Conservation (phyloP, 139 green algal genomes). For the Volvox africanus region DNA sequence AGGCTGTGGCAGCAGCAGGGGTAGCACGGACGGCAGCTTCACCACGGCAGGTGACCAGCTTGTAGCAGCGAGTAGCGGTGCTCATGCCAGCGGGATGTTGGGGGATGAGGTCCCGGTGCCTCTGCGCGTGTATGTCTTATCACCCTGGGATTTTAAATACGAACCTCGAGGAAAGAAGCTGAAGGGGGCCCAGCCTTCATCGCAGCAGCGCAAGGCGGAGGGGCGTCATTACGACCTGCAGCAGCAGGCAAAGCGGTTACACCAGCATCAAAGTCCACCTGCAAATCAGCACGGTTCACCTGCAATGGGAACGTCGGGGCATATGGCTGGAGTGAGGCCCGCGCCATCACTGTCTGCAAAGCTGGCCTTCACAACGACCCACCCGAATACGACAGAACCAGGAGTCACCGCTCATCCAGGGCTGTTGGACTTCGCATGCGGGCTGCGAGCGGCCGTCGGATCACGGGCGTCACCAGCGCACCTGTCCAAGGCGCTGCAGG, state of each 20-base stretch:
- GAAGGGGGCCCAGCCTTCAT: background rate
- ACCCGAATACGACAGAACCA: background rate
- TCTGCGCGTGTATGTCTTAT: background rate
- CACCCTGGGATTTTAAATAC: conserved; percentile 29
- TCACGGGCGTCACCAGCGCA: background rate
- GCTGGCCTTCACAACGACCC: background rate
- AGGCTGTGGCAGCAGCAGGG: background rate
- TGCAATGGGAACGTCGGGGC: no score
- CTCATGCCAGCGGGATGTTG: background rate
- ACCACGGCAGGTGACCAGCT: no score
- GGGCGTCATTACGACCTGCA: background rate
- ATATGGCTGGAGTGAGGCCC: background rate
- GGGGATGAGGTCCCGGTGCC: background rate
- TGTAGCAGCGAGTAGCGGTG: background rate
- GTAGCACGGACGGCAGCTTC: no score
- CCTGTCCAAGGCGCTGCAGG: background rate
- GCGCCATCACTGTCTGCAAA: background rate
- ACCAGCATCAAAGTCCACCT: background rate
- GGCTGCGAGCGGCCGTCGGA: background rate
- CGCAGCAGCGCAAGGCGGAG: background rate
- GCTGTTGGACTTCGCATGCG: background rate
- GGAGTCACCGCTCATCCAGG: background rate
- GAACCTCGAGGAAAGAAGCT: background rate
- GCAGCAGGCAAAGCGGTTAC: background rate
- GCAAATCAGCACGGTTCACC: background rate